Conservation (phyloP, 352 stramenopile species). For the Elongisporangium undulatum region DNA sequence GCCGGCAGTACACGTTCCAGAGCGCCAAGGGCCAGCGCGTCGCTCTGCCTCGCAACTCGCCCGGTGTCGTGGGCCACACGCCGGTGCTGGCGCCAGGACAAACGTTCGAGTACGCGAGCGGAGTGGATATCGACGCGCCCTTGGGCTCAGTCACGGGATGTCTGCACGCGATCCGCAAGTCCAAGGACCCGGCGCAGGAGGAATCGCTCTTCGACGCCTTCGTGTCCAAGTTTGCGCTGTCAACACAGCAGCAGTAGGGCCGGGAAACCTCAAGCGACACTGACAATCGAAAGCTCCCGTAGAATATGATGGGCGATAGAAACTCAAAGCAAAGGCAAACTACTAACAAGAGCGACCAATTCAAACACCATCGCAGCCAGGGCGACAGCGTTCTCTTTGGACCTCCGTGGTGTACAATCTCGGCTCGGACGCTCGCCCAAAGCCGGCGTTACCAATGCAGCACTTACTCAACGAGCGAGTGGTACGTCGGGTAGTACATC, state of each 20-base stretch:
- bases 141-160: conserved; percentile 57
- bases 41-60: conserved; percentile 54
- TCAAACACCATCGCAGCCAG: not conserved
- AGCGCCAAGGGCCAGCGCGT: conserved; percentile 61
- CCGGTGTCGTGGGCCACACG: conserved; percentile 63
- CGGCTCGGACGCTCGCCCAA: not conserved
- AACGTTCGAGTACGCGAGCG: conserved; percentile 78
- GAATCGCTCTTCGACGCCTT: conserved; percentile 59
- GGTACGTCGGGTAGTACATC: conserved; percentile 95
- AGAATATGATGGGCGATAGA: conserved; percentile 8
- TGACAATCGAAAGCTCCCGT: not conserved
- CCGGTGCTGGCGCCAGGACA: conserved; percentile 58
- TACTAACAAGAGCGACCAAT: not conserved
- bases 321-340: not conserved
- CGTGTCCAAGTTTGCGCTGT: conserved; percentile 61
- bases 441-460: not conserved
- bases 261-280: not conserved
- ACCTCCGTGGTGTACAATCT: not conserved
- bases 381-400: not conserved
- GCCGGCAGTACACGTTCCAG: conserved; percentile 75
- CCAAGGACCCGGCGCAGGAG: conserved; percentile 13
- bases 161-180: conserved; percentile 45
- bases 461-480: conserved; percentile 88
- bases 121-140: conserved; percentile 68
- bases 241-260: conserved; percentile 16